Base-by-base conservation (phyloP, 257 asterid species). In the Ocimum tenuiflorum region DNA sequence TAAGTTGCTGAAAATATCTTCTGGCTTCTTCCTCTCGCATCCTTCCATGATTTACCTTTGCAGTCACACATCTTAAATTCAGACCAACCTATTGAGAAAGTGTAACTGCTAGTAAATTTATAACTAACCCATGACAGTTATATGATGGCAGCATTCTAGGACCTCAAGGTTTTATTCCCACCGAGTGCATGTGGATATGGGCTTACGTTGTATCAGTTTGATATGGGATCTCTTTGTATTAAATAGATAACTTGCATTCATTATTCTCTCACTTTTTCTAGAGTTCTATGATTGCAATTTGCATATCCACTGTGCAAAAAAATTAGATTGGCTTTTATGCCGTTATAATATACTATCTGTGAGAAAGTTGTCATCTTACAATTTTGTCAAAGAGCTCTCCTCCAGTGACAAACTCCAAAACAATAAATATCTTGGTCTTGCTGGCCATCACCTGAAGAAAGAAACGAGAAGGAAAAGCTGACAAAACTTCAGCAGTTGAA, bases 381-480 rank as follows among this genome's bases (percentile, higher is more conserved):
- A 91, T 91, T 75, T 88, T 88, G 84, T 91, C 98, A 15, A 91
- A 91, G 43, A 91, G 96, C 81, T 88, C 98, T 68, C 98, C 96
- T 7, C 98, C 98, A 3, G 98, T 91, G 61, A 91, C 82, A 23
- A 83, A 91, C 76, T 91, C 98, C 85, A 91, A 62, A 75, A 88
- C 90, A 45, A 91, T 88, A 63, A 76, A 91, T 74, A 91, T 88
- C 83, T 91, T 88, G 53, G 96, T 86, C 88, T 83, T 91, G 87
- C 98, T 91, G 55, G 83, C 98, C 95, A 91, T 80, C 72, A 91
- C 96, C 97, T 91, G 91, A 60, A 56, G 42, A 64, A 57, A 58
- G 24, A 67, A 17, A 60, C 13, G 6, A 52, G 24, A 53, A 75
- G 36, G 17, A 43, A 27, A 58, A 13, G 4, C 54, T 35, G 15